A percentile compares a stretch with the other conserved stretches of the same genome.
phyloP scores from a whole-genome alignment of 2,329 filamentous ascomycete species.

The Paracoccidioides lutzii region DNA sequence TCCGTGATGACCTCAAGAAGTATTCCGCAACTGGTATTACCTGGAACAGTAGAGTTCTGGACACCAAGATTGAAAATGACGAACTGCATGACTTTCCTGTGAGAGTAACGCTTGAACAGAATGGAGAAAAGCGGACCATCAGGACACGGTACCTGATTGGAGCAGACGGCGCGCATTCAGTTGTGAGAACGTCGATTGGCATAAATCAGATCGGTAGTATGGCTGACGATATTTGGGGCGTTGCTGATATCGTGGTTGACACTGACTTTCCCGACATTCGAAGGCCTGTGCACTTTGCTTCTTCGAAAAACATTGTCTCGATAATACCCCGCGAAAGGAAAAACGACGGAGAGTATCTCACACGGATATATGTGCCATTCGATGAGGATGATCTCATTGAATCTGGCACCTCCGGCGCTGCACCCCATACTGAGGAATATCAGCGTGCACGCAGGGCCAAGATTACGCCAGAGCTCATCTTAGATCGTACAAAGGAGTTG shows the following conservation, averaged over 20 bases:
- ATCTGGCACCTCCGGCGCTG: background rate
- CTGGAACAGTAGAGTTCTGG: constrained; percentile 51
- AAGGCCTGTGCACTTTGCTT: constrained; percentile 68
- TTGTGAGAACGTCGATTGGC: constrained; percentile 44
- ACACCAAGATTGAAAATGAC: constrained; percentile 45
- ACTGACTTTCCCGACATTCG: constrained; percentile 70
- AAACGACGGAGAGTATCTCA: constrained; percentile 49
- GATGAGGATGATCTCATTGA: constrained; percentile 13
- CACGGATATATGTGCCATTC: constrained; percentile 50
- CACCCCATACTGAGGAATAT: constrained; percentile 41
- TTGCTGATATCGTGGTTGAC: constrained; percentile 59
- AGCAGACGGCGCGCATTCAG: constrained; percentile 57
- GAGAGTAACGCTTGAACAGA: constrained; percentile 21
- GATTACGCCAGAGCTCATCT: constrained; percentile 51
- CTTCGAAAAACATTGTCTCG: constrained; percentile 61
- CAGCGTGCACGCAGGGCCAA: constrained; percentile 51
- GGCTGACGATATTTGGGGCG: constrained; percentile 60
- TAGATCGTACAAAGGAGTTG: constrained; percentile 52
- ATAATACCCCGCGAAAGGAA: constrained; percentile 60
- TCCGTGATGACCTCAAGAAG: constrained; percentile 52
- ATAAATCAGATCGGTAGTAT: constrained; percentile 51
- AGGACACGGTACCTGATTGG: constrained; percentile 59
- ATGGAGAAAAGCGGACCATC: constrained; percentile 28
- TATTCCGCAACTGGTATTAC: constrained; percentile 46
- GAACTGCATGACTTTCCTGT: constrained; percentile 31